These are phyloP conservation scores for Aspergillus chevalieri DNA, from an alignment of 2,329 filamentous ascomycete genomes.

Conservation along the genomic window DNA sequence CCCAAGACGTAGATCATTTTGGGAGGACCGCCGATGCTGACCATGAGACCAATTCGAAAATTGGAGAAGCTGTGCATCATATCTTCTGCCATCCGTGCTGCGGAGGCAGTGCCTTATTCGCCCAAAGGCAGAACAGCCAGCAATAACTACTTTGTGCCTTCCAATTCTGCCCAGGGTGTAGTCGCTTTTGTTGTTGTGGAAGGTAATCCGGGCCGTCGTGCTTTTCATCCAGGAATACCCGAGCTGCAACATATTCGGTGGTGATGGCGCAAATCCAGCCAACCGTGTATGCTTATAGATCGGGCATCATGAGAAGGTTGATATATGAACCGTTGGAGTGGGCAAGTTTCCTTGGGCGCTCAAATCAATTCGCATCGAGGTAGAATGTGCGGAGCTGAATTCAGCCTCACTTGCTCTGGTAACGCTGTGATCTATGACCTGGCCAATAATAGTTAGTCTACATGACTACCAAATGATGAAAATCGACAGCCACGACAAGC, in stretches of 20 bases:
- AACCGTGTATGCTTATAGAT: constrained; percentile 26
- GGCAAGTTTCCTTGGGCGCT: no score
- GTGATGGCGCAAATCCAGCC: constrained; percentile 41
- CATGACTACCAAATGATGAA: no score
- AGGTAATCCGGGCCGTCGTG: constrained; percentile 17
- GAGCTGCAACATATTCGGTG: constrained; percentile 34
- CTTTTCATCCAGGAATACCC: constrained; percentile 34
- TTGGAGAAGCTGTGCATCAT: neutral
- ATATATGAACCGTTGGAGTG: no score
- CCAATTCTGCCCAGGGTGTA: constrained; percentile 23
- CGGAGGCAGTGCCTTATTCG: constrained; percentile 14
- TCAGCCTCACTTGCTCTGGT: no score
- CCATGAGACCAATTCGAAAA: neutral
- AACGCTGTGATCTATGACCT: no score
- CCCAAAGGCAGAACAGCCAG: constrained; percentile 22
- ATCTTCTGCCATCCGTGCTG: neutral
- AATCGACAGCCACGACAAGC: no score
- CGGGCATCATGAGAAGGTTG: neutral
- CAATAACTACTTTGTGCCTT: constrained; percentile 23
- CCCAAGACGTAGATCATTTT: neutral
- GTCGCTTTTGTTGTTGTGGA: constrained; percentile 16
- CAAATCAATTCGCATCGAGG: no score
- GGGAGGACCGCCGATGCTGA: neutral
- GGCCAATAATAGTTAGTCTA: no score
- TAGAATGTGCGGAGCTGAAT: no score